Conservation (phyloP, 495 filamentous ascomycete genomes). For the Bacidia rubella region DNA sequence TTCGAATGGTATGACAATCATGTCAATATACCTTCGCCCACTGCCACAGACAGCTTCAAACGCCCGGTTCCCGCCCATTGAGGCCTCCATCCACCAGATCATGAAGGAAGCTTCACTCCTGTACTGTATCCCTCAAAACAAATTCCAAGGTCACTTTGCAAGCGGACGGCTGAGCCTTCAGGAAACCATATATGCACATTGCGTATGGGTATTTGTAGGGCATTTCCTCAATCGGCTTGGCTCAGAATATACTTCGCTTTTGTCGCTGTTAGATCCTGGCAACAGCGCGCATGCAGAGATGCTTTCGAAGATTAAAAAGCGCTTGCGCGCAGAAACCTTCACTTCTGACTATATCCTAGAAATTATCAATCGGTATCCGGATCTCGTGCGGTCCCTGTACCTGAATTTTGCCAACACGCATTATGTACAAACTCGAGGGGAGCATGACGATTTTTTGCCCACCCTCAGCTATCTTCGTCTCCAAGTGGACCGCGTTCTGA, state of each 20-base stretch:
- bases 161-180: slow-evolving; percentile 83
- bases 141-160: slow-evolving; percentile 79
- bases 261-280: slow-evolving; percentile 65
- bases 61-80: slow-evolving; percentile 59
- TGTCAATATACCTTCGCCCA: slow-evolving; percentile 84
- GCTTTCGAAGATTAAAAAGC: slow-evolving; percentile 88
- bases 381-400: slow-evolving; percentile 78
- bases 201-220: slow-evolving; percentile 91
- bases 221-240: slow-evolving; percentile 95
- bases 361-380: slow-evolving; percentile 86
- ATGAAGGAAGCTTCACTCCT: slow-evolving; percentile 95
- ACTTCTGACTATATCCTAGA: slow-evolving; percentile 95
- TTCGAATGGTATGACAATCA: slow-evolving; percentile 92
- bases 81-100: slow-evolving; percentile 94
- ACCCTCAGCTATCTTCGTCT: slow-evolving; percentile 66
- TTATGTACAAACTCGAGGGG: slow-evolving; percentile 66
- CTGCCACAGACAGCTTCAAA: slow-evolving; percentile 35
- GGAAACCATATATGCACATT: slow-evolving; percentile 94
- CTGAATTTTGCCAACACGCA: slow-evolving; percentile 84
- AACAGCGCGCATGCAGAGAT: slow-evolving; percentile 79
- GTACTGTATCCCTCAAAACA: slow-evolving; percentile 96
- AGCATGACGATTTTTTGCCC: slow-evolving; percentile 67
- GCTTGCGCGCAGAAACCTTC: slow-evolving; percentile 90
- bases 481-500: slow-evolving; percentile 62
- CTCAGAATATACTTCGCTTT: slow-evolving; percentile 77